Evolutionary conservation across 768 basidiomycete species (phyloP).

Genomic region (Xerocomellus intermedius): DNA sequence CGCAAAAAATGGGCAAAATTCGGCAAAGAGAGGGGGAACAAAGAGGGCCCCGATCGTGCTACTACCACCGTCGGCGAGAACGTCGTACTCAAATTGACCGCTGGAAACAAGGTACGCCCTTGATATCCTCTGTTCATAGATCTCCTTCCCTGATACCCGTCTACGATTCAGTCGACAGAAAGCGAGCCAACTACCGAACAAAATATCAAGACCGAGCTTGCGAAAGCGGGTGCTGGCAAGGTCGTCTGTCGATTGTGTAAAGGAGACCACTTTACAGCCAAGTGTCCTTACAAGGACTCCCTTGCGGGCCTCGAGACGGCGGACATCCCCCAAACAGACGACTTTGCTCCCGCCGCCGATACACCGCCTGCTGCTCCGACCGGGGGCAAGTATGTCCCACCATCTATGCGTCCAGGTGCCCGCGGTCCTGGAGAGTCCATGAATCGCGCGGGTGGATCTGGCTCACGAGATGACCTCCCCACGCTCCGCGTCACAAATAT

Average conservation of each 20-base stretch:
- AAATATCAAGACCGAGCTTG: constrained; percentile 60
- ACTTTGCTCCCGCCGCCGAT: constrained; percentile 38
- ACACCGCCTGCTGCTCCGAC: constrained; percentile 34
- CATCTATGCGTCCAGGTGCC: constrained; percentile 78
- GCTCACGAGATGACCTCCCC: constrained; percentile 84
- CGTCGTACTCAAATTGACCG: constrained; percentile 58
- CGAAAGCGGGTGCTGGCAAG: constrained; percentile 78
- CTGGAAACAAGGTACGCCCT: constrained; percentile 58
- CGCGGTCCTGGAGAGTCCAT: constrained; percentile 77
- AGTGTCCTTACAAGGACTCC: constrained; percentile 97
- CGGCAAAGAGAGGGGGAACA: constrained; percentile 84
- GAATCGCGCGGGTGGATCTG: constrained; percentile 43
- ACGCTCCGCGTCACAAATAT: constrained; percentile 97
- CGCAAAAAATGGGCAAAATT: constrained; percentile 94
- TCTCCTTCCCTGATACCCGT: neutral
- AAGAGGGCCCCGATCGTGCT: constrained; percentile 85
- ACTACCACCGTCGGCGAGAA: constrained; percentile 90
- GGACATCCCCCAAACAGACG: constrained; percentile 39
- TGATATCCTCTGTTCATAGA: neutral
- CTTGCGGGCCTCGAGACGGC: constrained; percentile 71
- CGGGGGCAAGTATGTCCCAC: constrained; percentile 88
- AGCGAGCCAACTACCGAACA: constrained; percentile 66
- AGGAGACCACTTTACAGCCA: constrained; percentile 96
- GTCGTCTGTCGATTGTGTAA: constrained; percentile 93
- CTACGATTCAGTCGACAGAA: constrained; percentile 51